Percentiles rank a stretch among this genome's conserved stretches.
These are phyloP conservation scores for Alternaria burnsii DNA, from an alignment of 2,329 filamentous ascomycete genomes.

Conservation along the genomic window DNA sequence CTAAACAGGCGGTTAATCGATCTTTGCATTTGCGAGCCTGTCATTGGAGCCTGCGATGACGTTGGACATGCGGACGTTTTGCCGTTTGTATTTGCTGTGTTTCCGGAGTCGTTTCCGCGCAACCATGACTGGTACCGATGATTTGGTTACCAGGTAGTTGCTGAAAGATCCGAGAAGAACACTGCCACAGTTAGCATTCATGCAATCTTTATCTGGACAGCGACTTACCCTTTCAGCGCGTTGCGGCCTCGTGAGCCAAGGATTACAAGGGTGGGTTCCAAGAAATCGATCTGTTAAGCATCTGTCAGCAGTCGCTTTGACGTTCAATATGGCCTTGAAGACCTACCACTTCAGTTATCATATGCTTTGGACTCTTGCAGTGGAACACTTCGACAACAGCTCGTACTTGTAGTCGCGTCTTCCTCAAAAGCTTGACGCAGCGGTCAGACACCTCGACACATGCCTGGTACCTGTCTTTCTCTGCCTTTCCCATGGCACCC, in stretches of 20 bases:
- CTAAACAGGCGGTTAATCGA: constrained; percentile 64
- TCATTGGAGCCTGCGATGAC: constrained; percentile 77
- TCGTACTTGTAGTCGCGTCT: constrained; percentile 90
- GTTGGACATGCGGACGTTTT: constrained; percentile 78
- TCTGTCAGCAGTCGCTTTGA: constrained; percentile 33
- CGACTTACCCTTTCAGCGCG: constrained; percentile 85
- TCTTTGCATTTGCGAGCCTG: constrained; percentile 74
- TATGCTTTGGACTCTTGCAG: constrained; percentile 95
- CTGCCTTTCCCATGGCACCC: constrained; percentile 60
- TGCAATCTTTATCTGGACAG: constrained; percentile 11
- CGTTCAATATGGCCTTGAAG: constrained; percentile 18
- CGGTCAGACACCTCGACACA: constrained; percentile 85
- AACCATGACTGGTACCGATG: constrained; percentile 97
- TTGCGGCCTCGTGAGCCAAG: constrained; percentile 90
- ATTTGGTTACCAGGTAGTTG: constrained; percentile 97
- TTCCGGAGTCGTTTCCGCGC: constrained; percentile 89
- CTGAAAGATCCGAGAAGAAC: constrained; percentile 96
- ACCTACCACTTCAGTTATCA: constrained; percentile 88
- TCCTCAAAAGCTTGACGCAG: constrained; percentile 84
- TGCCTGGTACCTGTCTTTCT: constrained; percentile 81
- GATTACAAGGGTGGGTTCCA: constrained; percentile 91
- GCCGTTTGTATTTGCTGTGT: constrained; percentile 80
- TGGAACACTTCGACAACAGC: constrained; percentile 96
- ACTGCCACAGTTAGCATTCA: constrained; percentile 58
- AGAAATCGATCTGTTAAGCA: constrained; percentile 75